Evolutionary conservation across 1,284 basidiomycete genomes (phyloP), one percentile per base, ranked within the genome.

Genomic region (Marasmius oreades): DNA sequence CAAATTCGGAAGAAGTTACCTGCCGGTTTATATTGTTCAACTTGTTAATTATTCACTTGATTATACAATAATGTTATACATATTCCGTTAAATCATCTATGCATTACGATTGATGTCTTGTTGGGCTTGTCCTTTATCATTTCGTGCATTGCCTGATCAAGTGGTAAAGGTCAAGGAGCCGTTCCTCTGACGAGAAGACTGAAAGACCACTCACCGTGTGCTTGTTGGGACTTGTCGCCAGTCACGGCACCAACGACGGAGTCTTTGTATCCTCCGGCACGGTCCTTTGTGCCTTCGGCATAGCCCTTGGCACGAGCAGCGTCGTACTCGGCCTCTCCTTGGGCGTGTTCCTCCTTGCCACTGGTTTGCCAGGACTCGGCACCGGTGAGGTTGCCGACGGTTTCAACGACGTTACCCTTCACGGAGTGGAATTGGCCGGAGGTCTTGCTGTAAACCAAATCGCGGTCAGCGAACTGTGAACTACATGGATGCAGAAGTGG

Each of bases 211-310:
- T 34, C 24, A 55, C 55, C 55, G 12, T 51, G 5, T 20, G 47
- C 52, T 50, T 66, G 62, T 51, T 66, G 62, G 2, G 56, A 39
- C 52, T 65, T 65, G 55, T 66, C 65, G 42, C 65, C 65, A 8
- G 59, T 79, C 46, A 87, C 57, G 7, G 86, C 82, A 42, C 83
- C 86, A 42, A 84, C 75, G 31, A 89, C 72, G 31, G 81, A 70
- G 63, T 88, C 85, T 64, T 81, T 82, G 76, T 86, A 86, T 56
- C 86, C 86, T 53, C 71, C 70, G 23, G 82, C 43, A 60, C 79
- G 78, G 67, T 88, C 85, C 10, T 71, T 58, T 14, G 73, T 69
- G 44, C 86, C 86, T 63, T 88, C 79, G 28, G 71, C 78, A 56
- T 74, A 82, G 18, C 75, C 79, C 64, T 82, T 70, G 16, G 75